A percentile compares a stretch with the other conserved stretches of the same genome.
Conservation (phyloP, 495 filamentous ascomycete species). For the Oidiodendron maius region DNA sequence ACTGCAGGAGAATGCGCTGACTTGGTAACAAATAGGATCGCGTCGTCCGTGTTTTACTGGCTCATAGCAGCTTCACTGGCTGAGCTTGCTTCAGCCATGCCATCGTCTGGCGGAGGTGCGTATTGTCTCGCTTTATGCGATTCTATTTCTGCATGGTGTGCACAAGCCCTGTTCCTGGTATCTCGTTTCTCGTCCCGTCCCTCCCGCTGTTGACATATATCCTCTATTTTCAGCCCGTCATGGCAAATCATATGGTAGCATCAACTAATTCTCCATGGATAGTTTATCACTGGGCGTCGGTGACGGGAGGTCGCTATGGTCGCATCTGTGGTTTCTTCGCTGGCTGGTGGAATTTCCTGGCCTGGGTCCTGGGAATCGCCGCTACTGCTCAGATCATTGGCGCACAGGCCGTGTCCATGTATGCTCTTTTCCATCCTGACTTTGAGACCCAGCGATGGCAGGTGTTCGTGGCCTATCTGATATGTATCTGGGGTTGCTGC, state of each 20-base stretch:
- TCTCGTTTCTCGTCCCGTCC: no score
- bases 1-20: no score
- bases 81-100: conserved; percentile 73
- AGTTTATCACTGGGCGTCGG: conserved; percentile 84
- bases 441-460: conserved; percentile 64
- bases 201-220: no score
- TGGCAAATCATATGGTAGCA: no score
- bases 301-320: conserved; percentile 67
- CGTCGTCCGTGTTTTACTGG: conserved; percentile 16
- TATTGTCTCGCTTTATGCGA: no score
- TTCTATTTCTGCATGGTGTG: no score
- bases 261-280: no score
- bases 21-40: no score
- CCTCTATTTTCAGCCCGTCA: no score
- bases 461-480: conserved; percentile 63
- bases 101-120: conserved; percentile 71
- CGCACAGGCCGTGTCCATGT: conserved; percentile 66
- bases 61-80: conserved; percentile 33
- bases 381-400: conserved; percentile 62
- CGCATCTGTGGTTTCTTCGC: conserved; percentile 69
- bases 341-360: conserved; percentile 75
- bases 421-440: conserved; percentile 60
- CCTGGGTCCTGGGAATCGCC: conserved; percentile 45
- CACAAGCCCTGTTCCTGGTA: no score
- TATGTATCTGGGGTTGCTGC: conserved; percentile 62